Evolutionary conservation across 73 alveolate species (phyloP).

Genomic region (Paramecium octaurelia): DNA sequence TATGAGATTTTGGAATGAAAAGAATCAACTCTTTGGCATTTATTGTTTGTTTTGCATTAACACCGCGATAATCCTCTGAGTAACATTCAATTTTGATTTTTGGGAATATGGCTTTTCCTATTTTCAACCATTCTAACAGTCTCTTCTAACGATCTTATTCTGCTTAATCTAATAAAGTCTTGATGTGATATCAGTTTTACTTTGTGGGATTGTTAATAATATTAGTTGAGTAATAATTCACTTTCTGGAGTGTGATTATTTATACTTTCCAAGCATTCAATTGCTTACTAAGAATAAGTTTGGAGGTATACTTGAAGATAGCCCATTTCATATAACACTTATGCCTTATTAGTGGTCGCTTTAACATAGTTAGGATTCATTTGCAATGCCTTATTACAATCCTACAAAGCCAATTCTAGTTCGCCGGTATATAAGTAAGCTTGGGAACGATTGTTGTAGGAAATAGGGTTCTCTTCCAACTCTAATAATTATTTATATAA

Average conservation of each 20-base stretch:
- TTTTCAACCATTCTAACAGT: constrained; percentile 72
- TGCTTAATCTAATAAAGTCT: constrained; percentile 58
- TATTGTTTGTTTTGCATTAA: constrained; percentile 79
- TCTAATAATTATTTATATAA: constrained; percentile 23
- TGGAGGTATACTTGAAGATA: constrained; percentile 58
- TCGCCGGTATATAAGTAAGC: constrained; percentile 71
- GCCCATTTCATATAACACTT: constrained; percentile 71
- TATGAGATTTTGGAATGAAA: constrained; percentile 85
- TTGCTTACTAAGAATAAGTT: constrained; percentile 1
- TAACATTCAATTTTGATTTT: constrained; percentile 79
- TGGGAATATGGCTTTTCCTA: constrained; percentile 77
- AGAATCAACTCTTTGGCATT: constrained; percentile 78
- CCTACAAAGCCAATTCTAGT: constrained; percentile 79
- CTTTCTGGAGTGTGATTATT: constrained; percentile 5
- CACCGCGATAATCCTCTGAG: constrained; percentile 91
- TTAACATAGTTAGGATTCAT: constrained; percentile 80
- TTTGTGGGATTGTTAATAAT: background rate
- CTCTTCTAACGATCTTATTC: constrained; percentile 69
- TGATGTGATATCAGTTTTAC: constrained; percentile 21
- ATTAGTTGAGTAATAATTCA: background rate
- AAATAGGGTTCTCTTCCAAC: constrained; percentile 73
- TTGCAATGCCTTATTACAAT: constrained; percentile 79
- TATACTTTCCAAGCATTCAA: background rate
- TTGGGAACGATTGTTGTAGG: constrained; percentile 81
- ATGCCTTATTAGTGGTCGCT: constrained; percentile 74